phyloP scores from a whole-genome alignment of 1,139 yeast species.

The Lodderomyces elongisporus region DNA sequence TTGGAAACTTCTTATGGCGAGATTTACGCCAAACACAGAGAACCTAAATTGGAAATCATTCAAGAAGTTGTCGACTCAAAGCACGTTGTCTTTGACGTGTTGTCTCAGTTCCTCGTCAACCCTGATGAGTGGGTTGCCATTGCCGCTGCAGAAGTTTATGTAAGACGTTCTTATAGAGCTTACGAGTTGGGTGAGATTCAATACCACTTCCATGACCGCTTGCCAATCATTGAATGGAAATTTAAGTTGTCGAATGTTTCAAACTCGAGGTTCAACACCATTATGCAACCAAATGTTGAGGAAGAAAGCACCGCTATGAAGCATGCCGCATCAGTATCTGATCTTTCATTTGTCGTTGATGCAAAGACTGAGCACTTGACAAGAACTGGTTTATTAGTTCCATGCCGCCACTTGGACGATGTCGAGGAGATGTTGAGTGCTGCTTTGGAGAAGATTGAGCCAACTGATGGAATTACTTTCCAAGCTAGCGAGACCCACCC shows the following conservation, averaged over 20 bases:
- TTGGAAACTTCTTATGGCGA: slow-evolving; percentile 88
- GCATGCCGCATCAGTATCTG: slow-evolving; percentile 90
- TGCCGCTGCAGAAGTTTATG: slow-evolving; percentile 95
- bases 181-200: slow-evolving; percentile 77
- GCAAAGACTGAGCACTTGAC: slow-evolving; percentile 48
- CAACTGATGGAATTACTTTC: slow-evolving; percentile 32
- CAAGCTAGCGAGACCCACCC: slow-evolving; percentile 36
- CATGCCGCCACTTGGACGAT: slow-evolving; percentile 82
- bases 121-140: slow-evolving; percentile 84
- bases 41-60: slow-evolving; percentile 75
- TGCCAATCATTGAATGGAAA: slow-evolving; percentile 81
- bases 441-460: slow-evolving; percentile 70
- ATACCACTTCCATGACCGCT: slow-evolving; percentile 54
- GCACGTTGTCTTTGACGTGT: slow-evolving; percentile 92
- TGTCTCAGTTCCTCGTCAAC: slow-evolving; percentile 83
- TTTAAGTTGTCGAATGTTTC: slow-evolving; percentile 77
- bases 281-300: slow-evolving; percentile 47
- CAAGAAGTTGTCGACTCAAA: slow-evolving; percentile 93
- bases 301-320: slow-evolving; percentile 46
- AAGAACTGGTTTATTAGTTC: slow-evolving; percentile 84
- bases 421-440: slow-evolving; percentile 75
- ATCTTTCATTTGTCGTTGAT: slow-evolving; percentile 78
- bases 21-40: slow-evolving; percentile 65
- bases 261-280: slow-evolving; percentile 63
- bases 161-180: slow-evolving; percentile 96